Percentiles rank a stretch among this genome's conserved stretches.
Conservation (phyloP, 352 stramenopile species). For the Vaucheria bursata region DNA sequence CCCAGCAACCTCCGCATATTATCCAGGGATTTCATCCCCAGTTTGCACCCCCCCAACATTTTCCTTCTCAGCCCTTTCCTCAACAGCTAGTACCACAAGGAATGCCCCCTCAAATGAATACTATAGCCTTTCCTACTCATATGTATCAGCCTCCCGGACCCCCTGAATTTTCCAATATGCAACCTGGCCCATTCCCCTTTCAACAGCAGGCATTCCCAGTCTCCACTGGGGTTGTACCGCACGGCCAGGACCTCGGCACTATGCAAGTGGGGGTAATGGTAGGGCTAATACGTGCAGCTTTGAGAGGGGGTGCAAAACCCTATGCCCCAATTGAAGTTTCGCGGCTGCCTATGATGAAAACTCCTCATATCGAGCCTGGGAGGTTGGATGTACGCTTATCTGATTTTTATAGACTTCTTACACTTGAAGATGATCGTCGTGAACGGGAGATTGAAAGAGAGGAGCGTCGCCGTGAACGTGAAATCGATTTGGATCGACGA, state of each 20-base stretch:
- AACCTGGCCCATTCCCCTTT: not conserved
- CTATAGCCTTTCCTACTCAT: no score
- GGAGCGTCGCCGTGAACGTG: not conserved
- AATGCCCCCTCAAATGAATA: no score
- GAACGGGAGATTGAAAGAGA: not conserved
- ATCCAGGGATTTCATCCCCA: no score
- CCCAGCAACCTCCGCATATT: no score
- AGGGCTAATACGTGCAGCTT: not conserved
- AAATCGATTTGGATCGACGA: not conserved
- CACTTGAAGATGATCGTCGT: not conserved
- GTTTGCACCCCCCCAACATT: no score
- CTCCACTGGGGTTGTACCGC: not conserved
- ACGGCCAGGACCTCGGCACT: not conserved
- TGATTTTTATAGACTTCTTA: not conserved
- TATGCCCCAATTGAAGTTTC: conserved; percentile 7
- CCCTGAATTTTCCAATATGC: no score
- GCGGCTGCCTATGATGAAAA: not conserved
- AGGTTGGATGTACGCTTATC: not conserved
- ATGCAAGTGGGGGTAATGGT: not conserved
- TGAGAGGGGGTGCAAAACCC: not conserved
- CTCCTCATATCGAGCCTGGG: conserved; percentile 8
- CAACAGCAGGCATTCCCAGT: not conserved
- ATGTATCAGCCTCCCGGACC: no score
- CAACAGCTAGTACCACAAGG: no score
- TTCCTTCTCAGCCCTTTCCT: no score